These are phyloP conservation scores for Aspergillus spinulosporus DNA, from an alignment of 2,329 filamentous ascomycete genomes.

Conservation along the genomic window DNA sequence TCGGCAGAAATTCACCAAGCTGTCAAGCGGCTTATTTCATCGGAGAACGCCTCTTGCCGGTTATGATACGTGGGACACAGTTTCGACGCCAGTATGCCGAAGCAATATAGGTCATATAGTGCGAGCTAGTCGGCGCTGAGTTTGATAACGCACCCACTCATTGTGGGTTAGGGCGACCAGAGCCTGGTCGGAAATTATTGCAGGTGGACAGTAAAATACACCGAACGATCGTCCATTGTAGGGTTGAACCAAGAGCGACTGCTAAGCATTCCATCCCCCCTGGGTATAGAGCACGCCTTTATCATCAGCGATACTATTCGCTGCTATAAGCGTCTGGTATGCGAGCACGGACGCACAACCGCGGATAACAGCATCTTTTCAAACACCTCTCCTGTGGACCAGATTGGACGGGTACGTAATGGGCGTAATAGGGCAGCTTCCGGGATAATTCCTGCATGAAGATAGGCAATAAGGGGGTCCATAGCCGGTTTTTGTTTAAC, in stretches of 20 bases:
- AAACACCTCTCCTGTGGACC: background rate
- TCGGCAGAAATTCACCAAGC: conserved; percentile 7
- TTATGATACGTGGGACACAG: background rate
- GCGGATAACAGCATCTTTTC: conserved; percentile 4
- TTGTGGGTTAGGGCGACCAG: conserved; percentile 8
- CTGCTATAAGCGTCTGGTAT: conserved; percentile 13
- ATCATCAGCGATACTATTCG: conserved; percentile 10
- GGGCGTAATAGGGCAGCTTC: background rate
- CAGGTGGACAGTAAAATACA: conserved; percentile 5
- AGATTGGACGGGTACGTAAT: background rate
- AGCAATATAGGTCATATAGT: background rate
- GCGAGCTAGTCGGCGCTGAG: background rate
- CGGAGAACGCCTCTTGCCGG: background rate
- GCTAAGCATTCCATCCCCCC: conserved; percentile 16
- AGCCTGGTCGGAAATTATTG: conserved; percentile 5
- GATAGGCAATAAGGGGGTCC: background rate
- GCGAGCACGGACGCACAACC: conserved; percentile 8
- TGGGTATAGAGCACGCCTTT: conserved; percentile 6
- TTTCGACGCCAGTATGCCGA: background rate
- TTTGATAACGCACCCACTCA: conserved; percentile 3
- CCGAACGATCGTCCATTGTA: conserved; percentile 1
- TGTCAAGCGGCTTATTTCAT: conserved; percentile 5
- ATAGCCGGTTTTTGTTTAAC: background rate
- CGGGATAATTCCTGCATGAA: background rate
- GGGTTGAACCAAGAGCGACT: conserved; percentile 2